phyloP scores from a whole-genome alignment of 2,329 filamentous ascomycete genomes.

The Beauveria rudraprayagi region DNA sequence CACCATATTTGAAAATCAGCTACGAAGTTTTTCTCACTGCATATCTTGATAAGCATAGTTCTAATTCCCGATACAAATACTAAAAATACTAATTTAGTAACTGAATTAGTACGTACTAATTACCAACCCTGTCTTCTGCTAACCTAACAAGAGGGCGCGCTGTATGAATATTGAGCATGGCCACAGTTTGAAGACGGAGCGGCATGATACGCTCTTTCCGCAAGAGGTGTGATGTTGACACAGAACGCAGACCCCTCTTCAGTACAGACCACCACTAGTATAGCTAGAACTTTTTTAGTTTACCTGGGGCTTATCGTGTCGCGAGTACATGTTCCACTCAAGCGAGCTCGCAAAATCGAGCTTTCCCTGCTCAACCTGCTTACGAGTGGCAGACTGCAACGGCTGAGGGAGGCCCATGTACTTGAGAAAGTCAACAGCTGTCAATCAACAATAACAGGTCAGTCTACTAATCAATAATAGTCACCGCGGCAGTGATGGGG shows the following conservation, averaged over 20 bases:
- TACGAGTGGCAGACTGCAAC: conserved; percentile 48
- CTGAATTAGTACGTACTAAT: too few species aligned
- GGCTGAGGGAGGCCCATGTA: conserved; percentile 59
- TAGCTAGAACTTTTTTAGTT: conserved; percentile 6
- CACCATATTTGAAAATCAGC: not conserved
- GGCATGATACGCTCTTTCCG: not conserved
- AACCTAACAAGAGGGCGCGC: not conserved
- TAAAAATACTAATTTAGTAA: too few species aligned
- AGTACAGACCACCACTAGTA: too few species aligned
- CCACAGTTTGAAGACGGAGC: not conserved
- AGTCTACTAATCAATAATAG: conserved; percentile 1
- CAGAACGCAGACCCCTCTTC: not conserved
- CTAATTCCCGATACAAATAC: too few species aligned
- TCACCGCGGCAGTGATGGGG: not conserved
- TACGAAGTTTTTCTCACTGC: not conserved
- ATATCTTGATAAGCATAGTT: not conserved
- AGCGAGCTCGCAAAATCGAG: conserved; percentile 48
- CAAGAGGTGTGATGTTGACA: not conserved
- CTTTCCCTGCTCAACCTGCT: conserved; percentile 53
- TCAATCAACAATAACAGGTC: conserved; percentile 6
- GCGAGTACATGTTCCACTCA: conserved; percentile 56
- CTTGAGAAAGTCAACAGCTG: conserved; percentile 52
- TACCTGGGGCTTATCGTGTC: conserved; percentile 45
- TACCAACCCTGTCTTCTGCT: too few species aligned
- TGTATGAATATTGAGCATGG: not conserved